A percentile compares a stretch with the other conserved stretches of the same genome.
phyloP scores from a whole-genome alignment of 2,329 filamentous ascomycete genomes.

The Akanthomyces lecanii region DNA sequence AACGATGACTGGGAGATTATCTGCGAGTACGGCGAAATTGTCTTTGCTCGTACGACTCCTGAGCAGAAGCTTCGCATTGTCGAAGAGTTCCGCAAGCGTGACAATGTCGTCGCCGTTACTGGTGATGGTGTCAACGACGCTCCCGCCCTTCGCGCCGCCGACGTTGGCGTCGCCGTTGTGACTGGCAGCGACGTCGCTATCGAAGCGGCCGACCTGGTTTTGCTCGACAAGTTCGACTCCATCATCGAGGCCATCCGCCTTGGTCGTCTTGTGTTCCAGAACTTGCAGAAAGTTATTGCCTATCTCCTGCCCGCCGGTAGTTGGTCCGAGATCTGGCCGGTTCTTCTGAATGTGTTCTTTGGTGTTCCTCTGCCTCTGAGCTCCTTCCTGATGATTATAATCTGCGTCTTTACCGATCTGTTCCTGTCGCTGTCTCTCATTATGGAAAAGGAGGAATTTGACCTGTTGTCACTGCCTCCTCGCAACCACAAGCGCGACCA shows the following conservation, averaged over 20 bases:
- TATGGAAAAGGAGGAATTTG: slow-evolving; percentile 54
- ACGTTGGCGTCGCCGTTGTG: slow-evolving; percentile 66
- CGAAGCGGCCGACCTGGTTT: slow-evolving; percentile 59
- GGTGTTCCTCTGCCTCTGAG: slow-evolving; percentile 48
- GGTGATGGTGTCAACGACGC: slow-evolving; percentile 69
- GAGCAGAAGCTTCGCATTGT: slow-evolving; percentile 71
- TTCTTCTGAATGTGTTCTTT: slow-evolving; percentile 52
- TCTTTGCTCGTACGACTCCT: slow-evolving; percentile 65
- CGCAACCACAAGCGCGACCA: slow-evolving; percentile 47
- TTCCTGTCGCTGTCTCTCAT: slow-evolving; percentile 48
- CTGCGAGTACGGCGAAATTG: slow-evolving; percentile 53
- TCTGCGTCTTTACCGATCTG: slow-evolving; percentile 52
- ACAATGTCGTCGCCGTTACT: slow-evolving; percentile 65
- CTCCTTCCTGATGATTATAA: slow-evolving; percentile 55
- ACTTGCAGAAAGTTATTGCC: slow-evolving; percentile 39
- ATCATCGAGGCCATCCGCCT: slow-evolving; percentile 61
- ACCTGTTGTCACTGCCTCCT: slow-evolving; percentile 47
- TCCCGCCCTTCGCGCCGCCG: slow-evolving; percentile 60
- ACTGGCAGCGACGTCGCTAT: slow-evolving; percentile 62
- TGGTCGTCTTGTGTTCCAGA: slow-evolving; percentile 38
- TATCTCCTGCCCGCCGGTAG: slow-evolving; percentile 48
- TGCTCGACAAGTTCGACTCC: slow-evolving; percentile 67
- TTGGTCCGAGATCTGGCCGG: slow-evolving; percentile 56
- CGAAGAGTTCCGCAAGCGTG: slow-evolving; percentile 56
- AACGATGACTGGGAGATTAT: slow-evolving; percentile 41